These are phyloP conservation scores for Lepidium aucheri DNA, from an alignment of 345 rosid species.

Conservation along the genomic window DNA sequence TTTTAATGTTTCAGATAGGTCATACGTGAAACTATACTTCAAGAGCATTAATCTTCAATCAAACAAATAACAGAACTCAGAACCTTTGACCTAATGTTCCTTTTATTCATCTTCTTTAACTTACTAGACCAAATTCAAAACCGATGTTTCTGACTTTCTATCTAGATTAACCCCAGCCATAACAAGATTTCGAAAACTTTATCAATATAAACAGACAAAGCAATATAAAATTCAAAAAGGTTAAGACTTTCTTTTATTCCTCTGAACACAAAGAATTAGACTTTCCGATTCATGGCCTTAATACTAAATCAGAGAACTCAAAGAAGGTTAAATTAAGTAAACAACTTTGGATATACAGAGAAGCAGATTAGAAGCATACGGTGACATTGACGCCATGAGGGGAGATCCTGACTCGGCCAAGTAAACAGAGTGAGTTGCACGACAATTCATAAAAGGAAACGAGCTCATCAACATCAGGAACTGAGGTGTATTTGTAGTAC, in stretches of 20 bases:
- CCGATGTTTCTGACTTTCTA: not conserved
- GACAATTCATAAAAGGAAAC: conserved; percentile 64
- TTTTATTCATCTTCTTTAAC: not conserved
- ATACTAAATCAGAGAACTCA: not conserved
- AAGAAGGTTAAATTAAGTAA: not conserved
- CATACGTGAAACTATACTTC: not conserved
- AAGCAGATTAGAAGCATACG: conserved; percentile 33
- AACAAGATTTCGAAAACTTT: not conserved
- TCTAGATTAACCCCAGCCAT: not conserved
- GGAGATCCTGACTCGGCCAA: conserved; percentile 86
- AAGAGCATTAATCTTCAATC: not conserved
- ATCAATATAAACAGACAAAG: not conserved
- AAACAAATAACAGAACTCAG: not conserved
- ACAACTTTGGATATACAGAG: not conserved
- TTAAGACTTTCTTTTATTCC: not conserved
- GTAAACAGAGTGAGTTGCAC: conserved; percentile 62
- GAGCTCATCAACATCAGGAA: conserved; percentile 56
- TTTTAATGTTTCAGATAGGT: not conserved
- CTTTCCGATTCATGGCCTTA: not conserved
- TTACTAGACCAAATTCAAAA: not conserved
- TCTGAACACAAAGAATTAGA: not conserved
- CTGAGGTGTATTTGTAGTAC: conserved; percentile 61
- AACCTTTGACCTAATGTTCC: not conserved
- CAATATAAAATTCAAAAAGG: not conserved
- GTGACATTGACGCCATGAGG: conserved; percentile 84